These are phyloP conservation scores for Penicillium bovifimosum DNA, from an alignment of 495 filamentous ascomycete species.

Conservation along the genomic window DNA sequence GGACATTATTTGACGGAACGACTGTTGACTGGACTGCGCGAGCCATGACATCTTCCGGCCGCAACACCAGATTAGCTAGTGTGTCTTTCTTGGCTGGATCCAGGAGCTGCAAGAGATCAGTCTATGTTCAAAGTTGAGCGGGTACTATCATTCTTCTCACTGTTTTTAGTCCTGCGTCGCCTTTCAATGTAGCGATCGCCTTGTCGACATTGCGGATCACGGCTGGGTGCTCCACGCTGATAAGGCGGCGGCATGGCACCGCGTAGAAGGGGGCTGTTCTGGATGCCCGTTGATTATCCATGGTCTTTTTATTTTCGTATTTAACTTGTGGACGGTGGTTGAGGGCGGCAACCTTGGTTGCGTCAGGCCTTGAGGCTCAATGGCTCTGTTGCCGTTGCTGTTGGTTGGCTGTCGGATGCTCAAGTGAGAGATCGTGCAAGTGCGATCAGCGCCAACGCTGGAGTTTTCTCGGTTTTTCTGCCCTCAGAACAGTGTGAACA, in stretches of 20 bases:
- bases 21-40: conserved; percentile 68
- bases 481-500: neutral
- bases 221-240: conserved; percentile 83
- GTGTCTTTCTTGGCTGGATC: conserved; percentile 35
- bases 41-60: conserved; percentile 70
- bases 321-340: neutral
- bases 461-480: neutral
- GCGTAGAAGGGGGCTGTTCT: conserved; percentile 48
- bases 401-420: neutral
- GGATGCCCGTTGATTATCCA: conserved; percentile 19
- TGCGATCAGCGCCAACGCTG: neutral
- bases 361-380: neutral
- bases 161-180: conserved; percentile 55
- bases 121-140: neutral
- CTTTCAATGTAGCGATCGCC: conserved; percentile 73
- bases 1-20: conserved; percentile 66
- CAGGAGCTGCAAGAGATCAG: conserved; percentile 34
- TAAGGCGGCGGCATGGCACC: conserved; percentile 59
- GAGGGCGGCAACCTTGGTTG: neutral
- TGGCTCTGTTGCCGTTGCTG: neutral
- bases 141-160: conserved; percentile 36
- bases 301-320: neutral
- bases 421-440: neutral
- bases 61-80: conserved; percentile 56
- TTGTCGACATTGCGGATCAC: conserved; percentile 78